Evolutionary conservation across 148 eudicot species (phyloP).

Genomic region (Silene conica): DNA sequence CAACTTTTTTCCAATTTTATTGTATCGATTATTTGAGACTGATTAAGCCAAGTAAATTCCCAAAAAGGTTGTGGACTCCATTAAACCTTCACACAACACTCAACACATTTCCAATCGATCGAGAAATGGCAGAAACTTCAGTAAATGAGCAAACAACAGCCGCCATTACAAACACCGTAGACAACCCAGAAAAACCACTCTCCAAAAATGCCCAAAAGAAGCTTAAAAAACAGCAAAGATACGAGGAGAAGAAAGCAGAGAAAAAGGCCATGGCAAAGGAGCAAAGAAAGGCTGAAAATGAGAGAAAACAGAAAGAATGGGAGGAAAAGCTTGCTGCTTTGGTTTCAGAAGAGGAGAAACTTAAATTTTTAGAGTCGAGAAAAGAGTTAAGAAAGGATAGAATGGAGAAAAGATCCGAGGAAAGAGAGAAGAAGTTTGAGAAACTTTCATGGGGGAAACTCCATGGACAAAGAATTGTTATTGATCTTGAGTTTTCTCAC

Average conservation of each 20-base stretch:
- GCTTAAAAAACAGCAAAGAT: constrained; percentile 52
- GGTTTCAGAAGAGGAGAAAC: constrained; percentile 56
- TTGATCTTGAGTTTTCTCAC: constrained; percentile 69
- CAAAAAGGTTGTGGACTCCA: neutral
- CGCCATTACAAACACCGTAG: neutral
- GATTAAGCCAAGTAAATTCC: too few relatives aligned
- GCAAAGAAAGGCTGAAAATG: constrained; percentile 49
- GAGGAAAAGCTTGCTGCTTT: constrained; percentile 43
- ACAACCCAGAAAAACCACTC: constrained; percentile 19
- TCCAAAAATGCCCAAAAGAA: constrained; percentile 78
- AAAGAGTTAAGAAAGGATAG: constrained; percentile 52
- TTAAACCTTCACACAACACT: constrained; percentile 13
- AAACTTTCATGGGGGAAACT: constrained; percentile 42
- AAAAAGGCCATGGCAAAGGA: constrained; percentile 65
- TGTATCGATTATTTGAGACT: too few relatives aligned
- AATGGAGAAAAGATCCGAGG: constrained; percentile 54
- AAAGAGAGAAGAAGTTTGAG: constrained; percentile 47
- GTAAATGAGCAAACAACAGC: neutral
- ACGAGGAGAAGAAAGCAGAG: constrained; percentile 73
- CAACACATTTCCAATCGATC: neutral
- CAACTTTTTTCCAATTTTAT: too few relatives aligned
- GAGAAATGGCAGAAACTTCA: constrained; percentile 3
- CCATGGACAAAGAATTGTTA: constrained; percentile 63
- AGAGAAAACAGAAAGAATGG: constrained; percentile 76
- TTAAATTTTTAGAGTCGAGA: constrained; percentile 49